A percentile compares a stretch with the other conserved stretches of the same genome.
These are phyloP conservation scores for Neonectria faginata DNA, from an alignment of 2,329 filamentous ascomycete genomes.

Conservation along the genomic window DNA sequence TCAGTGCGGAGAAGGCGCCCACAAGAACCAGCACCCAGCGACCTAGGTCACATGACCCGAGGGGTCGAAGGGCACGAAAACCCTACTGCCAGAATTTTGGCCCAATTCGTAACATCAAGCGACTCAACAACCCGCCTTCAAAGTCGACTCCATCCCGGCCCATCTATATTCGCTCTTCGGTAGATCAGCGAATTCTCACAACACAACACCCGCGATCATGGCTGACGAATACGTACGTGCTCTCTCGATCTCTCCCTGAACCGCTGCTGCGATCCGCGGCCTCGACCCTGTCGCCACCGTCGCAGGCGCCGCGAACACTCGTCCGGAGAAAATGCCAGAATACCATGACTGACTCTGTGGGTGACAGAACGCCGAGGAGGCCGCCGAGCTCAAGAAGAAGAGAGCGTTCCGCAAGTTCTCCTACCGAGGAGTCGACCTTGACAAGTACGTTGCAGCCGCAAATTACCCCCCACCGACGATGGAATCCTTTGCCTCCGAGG, in stretches of 20 bases:
- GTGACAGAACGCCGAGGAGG: slow-evolving; percentile 91
- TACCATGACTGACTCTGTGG: slow-evolving; percentile 46
- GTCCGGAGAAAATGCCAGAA: slow-evolving; percentile 18
- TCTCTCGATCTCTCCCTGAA: slow-evolving; percentile 41
- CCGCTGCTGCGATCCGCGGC: slow-evolving; percentile 41
- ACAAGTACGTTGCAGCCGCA: slow-evolving; percentile 79
- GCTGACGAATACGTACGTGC: slow-evolving; percentile 91
- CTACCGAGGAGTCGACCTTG: slow-evolving; percentile 99
- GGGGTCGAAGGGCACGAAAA: slow-evolving; percentile 55
- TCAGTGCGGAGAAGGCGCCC: slow-evolving; percentile 9
- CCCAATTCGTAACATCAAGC: slow-evolving; percentile 46
- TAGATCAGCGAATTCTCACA: slow-evolving; percentile 59
- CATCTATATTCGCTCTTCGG: slow-evolving; percentile 58
- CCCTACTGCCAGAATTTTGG: slow-evolving; percentile 54
- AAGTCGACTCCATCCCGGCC: slow-evolving; percentile 53
- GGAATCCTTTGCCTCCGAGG: slow-evolving; percentile 21
- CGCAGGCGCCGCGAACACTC: slow-evolving; percentile 19
- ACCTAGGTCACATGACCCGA: slow-evolving; percentile 48
- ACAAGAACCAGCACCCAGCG: neutral
- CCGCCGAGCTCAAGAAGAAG: slow-evolving; percentile 99
- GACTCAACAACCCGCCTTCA: slow-evolving; percentile 45
- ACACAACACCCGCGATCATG: slow-evolving; percentile 71
- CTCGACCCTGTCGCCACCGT: slow-evolving; percentile 43
- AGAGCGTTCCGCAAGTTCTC: slow-evolving; percentile 99
- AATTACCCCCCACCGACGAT: slow-evolving; percentile 45